Conservation (phyloP, 495 filamentous ascomycete species). For the Neurospora terricola region DNA sequence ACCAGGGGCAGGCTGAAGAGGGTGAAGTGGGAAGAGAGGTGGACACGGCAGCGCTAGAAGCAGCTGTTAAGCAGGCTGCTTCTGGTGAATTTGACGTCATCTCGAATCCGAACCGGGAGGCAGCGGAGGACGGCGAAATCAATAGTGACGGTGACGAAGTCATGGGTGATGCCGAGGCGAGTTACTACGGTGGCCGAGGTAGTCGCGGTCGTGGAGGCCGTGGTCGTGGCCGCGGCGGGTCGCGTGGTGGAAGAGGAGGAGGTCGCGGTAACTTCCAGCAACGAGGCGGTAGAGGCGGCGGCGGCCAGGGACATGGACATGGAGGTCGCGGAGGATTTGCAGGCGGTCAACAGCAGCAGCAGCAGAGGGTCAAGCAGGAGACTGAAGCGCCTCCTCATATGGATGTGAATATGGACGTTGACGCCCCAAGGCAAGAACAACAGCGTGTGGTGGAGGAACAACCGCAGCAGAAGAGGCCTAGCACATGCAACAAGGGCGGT, state of each 20-base stretch:
- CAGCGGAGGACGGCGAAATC: constrained; percentile 18
- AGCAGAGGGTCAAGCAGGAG: neutral
- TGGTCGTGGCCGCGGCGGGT: neutral
- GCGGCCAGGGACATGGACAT: neutral
- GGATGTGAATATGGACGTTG: neutral
- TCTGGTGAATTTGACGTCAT: neutral
- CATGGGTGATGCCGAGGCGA: neutral
- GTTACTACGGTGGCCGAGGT: neutral
- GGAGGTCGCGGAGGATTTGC: neutral
- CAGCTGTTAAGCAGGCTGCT: neutral
- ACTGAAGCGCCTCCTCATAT: neutral
- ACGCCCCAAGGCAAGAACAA: neutral
- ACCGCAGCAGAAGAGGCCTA: neutral
- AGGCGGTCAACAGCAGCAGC: neutral
- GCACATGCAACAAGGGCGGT: neutral
- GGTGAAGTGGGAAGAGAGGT: constrained; percentile 14
- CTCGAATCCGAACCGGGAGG: neutral
- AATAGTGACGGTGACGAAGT: constrained; percentile 10
- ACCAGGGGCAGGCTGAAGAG: neutral
- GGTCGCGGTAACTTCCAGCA: neutral
- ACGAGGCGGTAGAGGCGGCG: neutral
- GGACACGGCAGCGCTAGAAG: constrained; percentile 1
- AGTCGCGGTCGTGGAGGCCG: neutral
- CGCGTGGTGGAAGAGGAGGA: neutral
- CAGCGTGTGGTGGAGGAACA: neutral